These are phyloP conservation scores for Knoxdaviesia proteae DNA, from an alignment of 2,329 filamentous ascomycete species.

Conservation along the genomic window DNA sequence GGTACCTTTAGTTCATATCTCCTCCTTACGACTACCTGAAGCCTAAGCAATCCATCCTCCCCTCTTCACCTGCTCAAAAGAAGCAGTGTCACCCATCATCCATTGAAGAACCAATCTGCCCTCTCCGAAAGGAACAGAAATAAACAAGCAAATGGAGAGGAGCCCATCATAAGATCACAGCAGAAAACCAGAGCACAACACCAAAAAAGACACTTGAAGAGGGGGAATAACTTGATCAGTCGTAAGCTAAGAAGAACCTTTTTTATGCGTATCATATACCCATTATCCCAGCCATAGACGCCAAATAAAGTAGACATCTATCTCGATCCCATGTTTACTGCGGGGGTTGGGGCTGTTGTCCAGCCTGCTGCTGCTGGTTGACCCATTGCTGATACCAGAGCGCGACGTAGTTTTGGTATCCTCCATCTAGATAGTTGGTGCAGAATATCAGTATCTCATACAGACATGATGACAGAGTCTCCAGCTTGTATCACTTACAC, in stretches of 20 bases:
- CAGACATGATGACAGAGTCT: background rate
- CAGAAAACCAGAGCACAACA: background rate
- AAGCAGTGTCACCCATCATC: background rate
- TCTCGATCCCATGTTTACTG: background rate
- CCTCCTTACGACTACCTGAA: background rate
- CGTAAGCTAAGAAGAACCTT: background rate
- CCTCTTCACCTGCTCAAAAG: background rate
- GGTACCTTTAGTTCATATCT: background rate
- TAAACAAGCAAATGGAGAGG: background rate
- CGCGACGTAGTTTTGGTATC: conserved; percentile 60
- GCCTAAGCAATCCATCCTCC: background rate
- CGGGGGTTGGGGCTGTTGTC: conserved; percentile 4
- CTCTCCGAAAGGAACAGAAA: background rate
- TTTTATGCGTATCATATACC: too few relatives aligned
- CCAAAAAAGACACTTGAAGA: conserved; percentile 1
- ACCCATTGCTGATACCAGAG: conserved; percentile 58
- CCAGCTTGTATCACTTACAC: conserved; percentile 25
- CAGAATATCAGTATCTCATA: too few relatives aligned
- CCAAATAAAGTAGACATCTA: too few relatives aligned
- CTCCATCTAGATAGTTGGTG: conserved; percentile 35
- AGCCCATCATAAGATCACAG: background rate
- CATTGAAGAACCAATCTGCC: background rate
- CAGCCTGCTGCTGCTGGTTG: conserved; percentile 14
- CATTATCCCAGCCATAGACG: too few relatives aligned
- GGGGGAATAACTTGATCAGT: background rate